Evolutionary conservation across 495 filamentous ascomycete genomes (phyloP), one percentile per base, ranked within the genome.

Genomic region (Glarea lozoyensis): DNA sequence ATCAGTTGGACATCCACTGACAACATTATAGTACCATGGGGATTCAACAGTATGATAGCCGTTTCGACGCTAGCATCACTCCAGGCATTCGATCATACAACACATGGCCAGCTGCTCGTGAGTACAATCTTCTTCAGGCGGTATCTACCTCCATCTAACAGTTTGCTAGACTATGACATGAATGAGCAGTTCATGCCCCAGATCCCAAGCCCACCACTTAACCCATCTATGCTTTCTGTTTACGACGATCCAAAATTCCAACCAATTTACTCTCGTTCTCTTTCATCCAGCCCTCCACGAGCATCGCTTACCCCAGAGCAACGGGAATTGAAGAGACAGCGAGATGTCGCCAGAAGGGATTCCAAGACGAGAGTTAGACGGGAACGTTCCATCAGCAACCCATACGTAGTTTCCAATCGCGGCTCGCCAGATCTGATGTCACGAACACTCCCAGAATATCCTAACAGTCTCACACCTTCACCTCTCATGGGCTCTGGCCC

Each of bases 301-400:
- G 47, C 23, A 37, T 46, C 20, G 25, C 49, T 58, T 16, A 58
- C 52, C 34, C 52, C 55, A 18, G 55, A 58, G 25, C 55, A 58
- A 34, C 40, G 55, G 31, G 55, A 58, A 19, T 33, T 54, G 29
- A 58, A 58, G 31, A 23, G 55, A 1, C 55, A 58, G 37, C 48
- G 49, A 4, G 55, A 58, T 29, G 40, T 38, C 32, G 52, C 47
- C 16, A 47, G 55, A 33, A 23, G 55, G 36, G 46, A 52, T 40
- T 50, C 52, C 2, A 58, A 58, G 46, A 50, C 41, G 1, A 21
- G 45, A 35, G 38, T 53, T 3, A 52, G 55, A 37, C 47, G 55
- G 31, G 53, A 58, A 11, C 23, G 55, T 15, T 58, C 55, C 16
- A n/a, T 42, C 10, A 58, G 55, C 44, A 53, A 53, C 23, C 37